Conservation (phyloP, 2,329 filamentous ascomycete genomes). For the Talaromyces sp. region DNA sequence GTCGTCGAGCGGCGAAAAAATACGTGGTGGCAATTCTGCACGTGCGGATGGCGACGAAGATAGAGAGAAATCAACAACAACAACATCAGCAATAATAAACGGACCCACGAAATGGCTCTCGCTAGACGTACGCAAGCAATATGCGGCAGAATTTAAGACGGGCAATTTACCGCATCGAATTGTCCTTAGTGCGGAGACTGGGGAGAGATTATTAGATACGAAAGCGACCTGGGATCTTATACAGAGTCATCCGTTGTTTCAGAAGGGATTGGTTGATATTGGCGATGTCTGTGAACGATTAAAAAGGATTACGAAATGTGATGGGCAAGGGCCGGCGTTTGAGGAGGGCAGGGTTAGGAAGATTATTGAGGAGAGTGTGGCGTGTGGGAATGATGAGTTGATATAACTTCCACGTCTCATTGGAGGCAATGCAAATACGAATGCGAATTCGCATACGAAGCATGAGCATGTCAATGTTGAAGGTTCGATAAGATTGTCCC, state of each 20-base stretch:
- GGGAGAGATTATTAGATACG: conserved; percentile 69
- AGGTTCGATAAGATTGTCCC: neutral
- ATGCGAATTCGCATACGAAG: neutral
- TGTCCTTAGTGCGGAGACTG: conserved; percentile 60
- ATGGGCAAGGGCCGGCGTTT: conserved; percentile 86
- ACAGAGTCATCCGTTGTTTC: conserved; percentile 73
- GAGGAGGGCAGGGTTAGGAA: conserved; percentile 69
- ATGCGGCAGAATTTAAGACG: conserved; percentile 52
- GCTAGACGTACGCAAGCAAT: conserved; percentile 67
- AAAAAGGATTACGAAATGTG: conserved; percentile 72
- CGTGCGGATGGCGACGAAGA: neutral
- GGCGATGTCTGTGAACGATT: conserved; percentile 75
- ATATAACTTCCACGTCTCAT: conserved; percentile 45
- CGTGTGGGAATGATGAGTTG: conserved; percentile 75
- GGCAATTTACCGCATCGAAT: conserved; percentile 63
- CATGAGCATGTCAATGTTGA: neutral
- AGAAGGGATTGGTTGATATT: conserved; percentile 76
- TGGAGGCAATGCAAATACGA: neutral
- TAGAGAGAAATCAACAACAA: conserved; percentile 19
- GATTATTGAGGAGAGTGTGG: conserved; percentile 76
- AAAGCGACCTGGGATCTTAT: conserved; percentile 89
- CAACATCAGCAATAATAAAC: conserved; percentile 50
- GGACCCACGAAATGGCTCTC: conserved; percentile 71
- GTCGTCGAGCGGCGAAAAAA: neutral
- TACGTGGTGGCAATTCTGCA: neutral